Evolutionary conservation across 108 stramenopile genomes (phyloP), one percentile per base, ranked within the genome.

Genomic region (Hondaea fermentalgiana): DNA sequence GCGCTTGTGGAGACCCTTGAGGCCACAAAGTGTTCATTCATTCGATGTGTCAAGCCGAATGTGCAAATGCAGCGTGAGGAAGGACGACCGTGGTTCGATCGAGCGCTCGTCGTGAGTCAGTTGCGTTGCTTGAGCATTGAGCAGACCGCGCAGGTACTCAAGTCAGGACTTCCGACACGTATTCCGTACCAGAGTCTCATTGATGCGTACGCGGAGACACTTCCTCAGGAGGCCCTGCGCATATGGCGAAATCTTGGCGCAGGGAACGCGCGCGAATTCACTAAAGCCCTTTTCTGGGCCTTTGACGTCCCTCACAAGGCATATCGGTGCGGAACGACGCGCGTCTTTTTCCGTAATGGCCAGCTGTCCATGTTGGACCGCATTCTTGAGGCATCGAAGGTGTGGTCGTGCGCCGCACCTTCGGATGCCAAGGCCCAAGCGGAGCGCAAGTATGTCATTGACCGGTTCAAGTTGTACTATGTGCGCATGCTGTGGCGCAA

Each of bases 21-120:
- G 58, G 60, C 47, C 14, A 87, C 89, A 4, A 45, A 89, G 21
- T 42, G 42, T 17, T 89, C 72, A 8, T 91, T 90, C 42, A 87
- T 91, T 44, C 89, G 91, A 14, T 91, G 91, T 47, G 72, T 91
- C 51, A 91, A 91, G 57, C 60, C 91, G 5, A 91, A 91, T 43
- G 44, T 59, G 42, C 53, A 47, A 14, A 45, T 89, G 49, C 28
- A 44, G 29, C 89, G 72, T 23, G 64, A 83, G 87, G 59, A 53
- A 10, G 25, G 51, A 21, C 49, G 51, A 12, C 76, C 76, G 6
- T 83, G 76, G 88, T 87, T 91, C 23, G 89, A 91, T 51, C 53
- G 59, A 21, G 45, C 87, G 5, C 58, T 69, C 57, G 89, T 89
- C 0, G 42, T 89, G 23, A 42, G 58, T 43, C 91, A 91, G 89